Evolutionary conservation across 108 stramenopile species (phyloP).

Genomic region (Parmales sp.): DNA sequence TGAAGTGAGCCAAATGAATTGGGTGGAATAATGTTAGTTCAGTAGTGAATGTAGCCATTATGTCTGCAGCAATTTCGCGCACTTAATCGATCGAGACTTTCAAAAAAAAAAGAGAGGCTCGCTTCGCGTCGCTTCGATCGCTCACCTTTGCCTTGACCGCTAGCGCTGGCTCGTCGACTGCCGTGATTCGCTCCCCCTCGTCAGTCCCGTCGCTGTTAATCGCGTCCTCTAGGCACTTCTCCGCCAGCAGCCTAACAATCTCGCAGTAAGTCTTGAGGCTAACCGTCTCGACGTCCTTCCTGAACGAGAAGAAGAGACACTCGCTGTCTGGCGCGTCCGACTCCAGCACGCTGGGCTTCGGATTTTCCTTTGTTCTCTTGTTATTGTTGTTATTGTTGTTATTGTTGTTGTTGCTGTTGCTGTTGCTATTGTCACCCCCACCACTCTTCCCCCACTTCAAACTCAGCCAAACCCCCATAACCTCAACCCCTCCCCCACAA

Average conservation of each 20-base stretch:
- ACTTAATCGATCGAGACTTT: too few species aligned
- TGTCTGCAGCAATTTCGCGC: too few species aligned
- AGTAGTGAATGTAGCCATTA: too few species aligned
- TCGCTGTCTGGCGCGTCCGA: conserved; percentile 60
- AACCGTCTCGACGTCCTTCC: not conserved
- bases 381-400: conserved; percentile 16
- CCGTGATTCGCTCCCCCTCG: conserved; percentile 54
- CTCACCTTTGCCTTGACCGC: conserved; percentile 16
- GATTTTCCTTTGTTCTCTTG: conserved; percentile 18
- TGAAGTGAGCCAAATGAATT: too few species aligned
- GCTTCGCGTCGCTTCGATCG: too few species aligned
- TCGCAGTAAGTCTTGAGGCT: conserved; percentile 15
- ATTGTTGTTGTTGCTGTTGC: conserved; percentile 12
- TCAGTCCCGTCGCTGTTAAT: conserved; percentile 42
- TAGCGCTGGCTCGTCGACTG: conserved; percentile 64
- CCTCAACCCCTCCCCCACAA: conserved; percentile 30
- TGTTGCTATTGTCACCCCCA: not conserved
- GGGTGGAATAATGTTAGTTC: too few species aligned
- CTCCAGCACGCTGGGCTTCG: conserved; percentile 50
- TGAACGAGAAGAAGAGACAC: conserved; percentile 60
- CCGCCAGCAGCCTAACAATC: conserved; percentile 36
- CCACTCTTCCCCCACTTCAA: conserved; percentile 60
- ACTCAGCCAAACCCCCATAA: conserved; percentile 43
- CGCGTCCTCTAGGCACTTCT: conserved; percentile 60
- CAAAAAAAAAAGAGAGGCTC: too few species aligned